Conservation (phyloP, 2,329 filamentous ascomycete species). For the Clonostachys byssicola region DNA sequence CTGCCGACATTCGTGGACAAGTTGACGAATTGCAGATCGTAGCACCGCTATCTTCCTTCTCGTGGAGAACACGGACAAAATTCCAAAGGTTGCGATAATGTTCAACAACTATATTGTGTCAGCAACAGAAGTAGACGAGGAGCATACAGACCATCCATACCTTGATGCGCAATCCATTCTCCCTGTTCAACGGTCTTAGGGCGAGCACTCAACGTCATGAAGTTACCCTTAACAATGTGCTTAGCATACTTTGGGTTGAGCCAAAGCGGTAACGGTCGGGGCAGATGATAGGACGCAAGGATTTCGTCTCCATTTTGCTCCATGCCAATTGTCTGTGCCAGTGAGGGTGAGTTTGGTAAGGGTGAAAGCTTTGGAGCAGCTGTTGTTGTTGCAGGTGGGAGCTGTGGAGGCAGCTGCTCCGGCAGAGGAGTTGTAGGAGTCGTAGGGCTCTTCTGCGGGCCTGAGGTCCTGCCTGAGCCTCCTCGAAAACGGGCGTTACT, state of each 20-base stretch:
- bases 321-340: conserved; percentile 64
- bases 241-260: conserved; percentile 72
- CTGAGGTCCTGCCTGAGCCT: conserved; percentile 44
- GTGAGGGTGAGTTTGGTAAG: conserved; percentile 58
- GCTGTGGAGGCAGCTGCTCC: conserved; percentile 43
- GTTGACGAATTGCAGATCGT: conserved; percentile 79
- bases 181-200: conserved; percentile 91
- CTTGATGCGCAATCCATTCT: conserved; percentile 94
- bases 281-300: conserved; percentile 58
- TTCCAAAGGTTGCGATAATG: conserved; percentile 87
- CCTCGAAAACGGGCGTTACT: conserved; percentile 58
- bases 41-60: conserved; percentile 72
- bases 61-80: conserved; percentile 84
- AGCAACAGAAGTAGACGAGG: not conserved
- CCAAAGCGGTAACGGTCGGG: conserved; percentile 67
- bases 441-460: conserved; percentile 48
- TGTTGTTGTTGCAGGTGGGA: conserved; percentile 40
- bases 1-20: conserved; percentile 92
- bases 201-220: conserved; percentile 89
- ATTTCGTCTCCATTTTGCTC: conserved; percentile 56
- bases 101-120: conserved; percentile 67
- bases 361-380: conserved; percentile 56
- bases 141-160: conserved; percentile 43
- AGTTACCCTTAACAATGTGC: conserved; percentile 94
- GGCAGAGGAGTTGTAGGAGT: conserved; percentile 33